Percentiles rank a stretch among this genome's conserved stretches.
Conservation (phyloP, 1,139 yeast genomes). For the Pichia sp. region DNA sequence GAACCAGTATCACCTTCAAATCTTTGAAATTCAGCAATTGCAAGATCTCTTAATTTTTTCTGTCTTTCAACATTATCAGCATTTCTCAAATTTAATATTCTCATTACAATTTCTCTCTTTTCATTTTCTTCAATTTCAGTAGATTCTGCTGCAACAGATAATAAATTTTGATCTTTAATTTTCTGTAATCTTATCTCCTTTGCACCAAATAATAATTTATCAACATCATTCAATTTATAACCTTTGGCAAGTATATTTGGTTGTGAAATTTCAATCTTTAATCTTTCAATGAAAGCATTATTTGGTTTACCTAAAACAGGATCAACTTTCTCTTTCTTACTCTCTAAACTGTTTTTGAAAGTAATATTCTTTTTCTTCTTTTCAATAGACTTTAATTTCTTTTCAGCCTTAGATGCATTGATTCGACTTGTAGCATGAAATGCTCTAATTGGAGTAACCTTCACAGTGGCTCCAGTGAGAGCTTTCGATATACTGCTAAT, state of each 20-base stretch:
- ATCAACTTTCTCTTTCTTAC: slow-evolving; percentile 37
- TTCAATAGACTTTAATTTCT: slow-evolving; percentile 15
- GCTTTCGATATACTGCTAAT: background rate
- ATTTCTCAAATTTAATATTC: slow-evolving; percentile 71
- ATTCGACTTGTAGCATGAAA: slow-evolving; percentile 6
- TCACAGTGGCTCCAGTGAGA: background rate
- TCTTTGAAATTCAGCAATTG: slow-evolving; percentile 73
- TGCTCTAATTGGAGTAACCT: background rate
- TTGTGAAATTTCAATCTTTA: slow-evolving; percentile 57
- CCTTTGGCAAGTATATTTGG: slow-evolving; percentile 56
- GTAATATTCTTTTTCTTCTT: slow-evolving; percentile 28
- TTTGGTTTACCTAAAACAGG: slow-evolving; percentile 73
- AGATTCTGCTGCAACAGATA: slow-evolving; percentile 29
- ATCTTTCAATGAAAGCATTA: slow-evolving; percentile 63
- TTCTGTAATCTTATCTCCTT: slow-evolving; percentile 33
- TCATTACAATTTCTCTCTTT: slow-evolving; percentile 61
- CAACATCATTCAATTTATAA: slow-evolving; percentile 56
- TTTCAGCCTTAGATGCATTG: slow-evolving; percentile 13
- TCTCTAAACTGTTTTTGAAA: slow-evolving; percentile 19
- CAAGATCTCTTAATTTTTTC: slow-evolving; percentile 54
- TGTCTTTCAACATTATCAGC: slow-evolving; percentile 52
- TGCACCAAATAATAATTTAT: slow-evolving; percentile 72
- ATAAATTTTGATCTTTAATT: slow-evolving; percentile 19
- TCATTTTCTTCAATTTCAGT: slow-evolving; percentile 37
- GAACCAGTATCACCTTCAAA: slow-evolving; percentile 90